These are phyloP conservation scores for Rubroboletus satanas DNA, from an alignment of 768 basidiomycete genomes.

Conservation along the genomic window DNA sequence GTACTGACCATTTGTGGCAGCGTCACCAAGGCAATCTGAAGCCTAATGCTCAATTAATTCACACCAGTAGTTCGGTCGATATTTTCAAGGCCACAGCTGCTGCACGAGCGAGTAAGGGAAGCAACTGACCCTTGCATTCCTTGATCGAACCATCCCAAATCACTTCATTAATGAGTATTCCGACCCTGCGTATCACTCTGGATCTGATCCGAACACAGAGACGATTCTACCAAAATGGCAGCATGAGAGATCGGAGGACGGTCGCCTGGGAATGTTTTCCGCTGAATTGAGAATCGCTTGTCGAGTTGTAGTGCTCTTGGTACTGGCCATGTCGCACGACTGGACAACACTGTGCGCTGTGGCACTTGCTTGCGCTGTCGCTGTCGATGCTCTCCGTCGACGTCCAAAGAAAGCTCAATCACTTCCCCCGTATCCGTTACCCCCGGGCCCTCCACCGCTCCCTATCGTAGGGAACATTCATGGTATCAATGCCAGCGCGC, in stretches of 20 bases:
- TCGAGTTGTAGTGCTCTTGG: not conserved
- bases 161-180: not conserved
- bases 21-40: too few species aligned
- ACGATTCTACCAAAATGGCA: not conserved
- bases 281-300: not conserved
- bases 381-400: not conserved
- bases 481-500: conserved; percentile 2
- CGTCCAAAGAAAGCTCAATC: not conserved
- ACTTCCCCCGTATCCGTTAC: not conserved
- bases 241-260: not conserved
- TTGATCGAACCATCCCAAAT: not conserved
- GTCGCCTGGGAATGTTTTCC: not conserved
- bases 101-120: not conserved
- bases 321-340: not conserved
- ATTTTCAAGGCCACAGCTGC: not conserved
- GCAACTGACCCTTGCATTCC: not conserved
- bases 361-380: not conserved
- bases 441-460: conserved; percentile 10
- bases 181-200: not conserved
- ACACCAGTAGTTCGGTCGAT: not conserved
- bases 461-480: conserved; percentile 18
- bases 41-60: too few species aligned
- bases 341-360: not conserved
- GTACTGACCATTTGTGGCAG: too few species aligned
- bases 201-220: not conserved